phyloP scores from a whole-genome alignment of 768 basidiomycete genomes.

The Lactarius trivialis region DNA sequence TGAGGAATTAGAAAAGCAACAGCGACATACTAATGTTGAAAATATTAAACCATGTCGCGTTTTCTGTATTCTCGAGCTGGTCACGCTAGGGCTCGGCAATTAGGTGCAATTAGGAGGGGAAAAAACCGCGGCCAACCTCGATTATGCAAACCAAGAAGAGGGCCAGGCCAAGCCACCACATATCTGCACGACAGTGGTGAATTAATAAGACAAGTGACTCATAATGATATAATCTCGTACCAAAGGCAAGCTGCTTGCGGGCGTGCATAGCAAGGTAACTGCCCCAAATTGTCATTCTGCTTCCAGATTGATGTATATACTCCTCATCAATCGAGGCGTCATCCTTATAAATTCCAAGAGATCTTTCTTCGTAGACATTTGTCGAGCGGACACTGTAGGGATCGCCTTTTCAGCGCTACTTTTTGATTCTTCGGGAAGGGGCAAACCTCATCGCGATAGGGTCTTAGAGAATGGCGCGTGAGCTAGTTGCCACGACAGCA shows the following conservation, averaged over 20 bases:
- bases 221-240: conserved; percentile 34
- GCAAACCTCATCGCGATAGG: conserved; percentile 74
- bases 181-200: conserved; percentile 48
- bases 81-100: conserved; percentile 39
- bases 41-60: conserved; percentile 72
- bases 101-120: background rate
- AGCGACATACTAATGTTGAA: conserved; percentile 57
- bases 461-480: conserved; percentile 36
- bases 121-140: conserved; percentile 49
- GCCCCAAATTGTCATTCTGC: conserved; percentile 62
- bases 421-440: background rate
- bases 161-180: conserved; percentile 91
- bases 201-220: background rate
- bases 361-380: conserved; percentile 91
- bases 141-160: conserved; percentile 89
- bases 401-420: background rate
- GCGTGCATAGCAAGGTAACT: conserved; percentile 77
- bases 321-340: conserved; percentile 31
- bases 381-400: conserved; percentile 76
- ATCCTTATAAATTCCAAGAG: conserved; percentile 73
- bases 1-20: conserved; percentile 25
- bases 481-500: conserved; percentile 7
- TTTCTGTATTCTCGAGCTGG: conserved; percentile 47
- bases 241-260: conserved; percentile 85
- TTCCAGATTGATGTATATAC: conserved; percentile 37